These are phyloP conservation scores for Vaccinium corymbosum DNA, from an alignment of 148 eudicot species.

Conservation along the genomic window DNA sequence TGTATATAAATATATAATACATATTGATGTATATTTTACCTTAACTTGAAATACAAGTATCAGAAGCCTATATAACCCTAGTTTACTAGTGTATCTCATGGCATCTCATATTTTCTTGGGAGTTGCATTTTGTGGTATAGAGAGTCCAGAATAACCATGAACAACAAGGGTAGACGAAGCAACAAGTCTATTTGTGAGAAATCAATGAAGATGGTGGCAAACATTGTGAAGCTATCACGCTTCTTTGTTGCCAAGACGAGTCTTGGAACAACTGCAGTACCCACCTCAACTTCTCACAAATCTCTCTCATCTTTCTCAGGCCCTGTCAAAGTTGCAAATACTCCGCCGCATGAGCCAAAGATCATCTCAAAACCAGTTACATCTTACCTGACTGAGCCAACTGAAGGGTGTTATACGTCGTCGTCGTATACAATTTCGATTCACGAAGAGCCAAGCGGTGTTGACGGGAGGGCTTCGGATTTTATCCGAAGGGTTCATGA, in stretches of 20 bases:
- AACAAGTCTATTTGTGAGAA: constrained; percentile 28
- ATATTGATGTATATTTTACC: neutral
- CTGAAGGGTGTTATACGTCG: neutral
- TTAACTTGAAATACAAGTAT: constrained; percentile 2
- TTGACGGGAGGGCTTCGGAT: constrained; percentile 21
- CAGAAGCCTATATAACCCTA: constrained; percentile 12
- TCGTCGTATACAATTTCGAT: neutral
- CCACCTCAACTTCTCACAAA: constrained; percentile 5
- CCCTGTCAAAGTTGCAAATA: neutral
- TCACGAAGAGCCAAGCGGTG: constrained; percentile 13
- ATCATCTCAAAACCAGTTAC: constrained; percentile 17
- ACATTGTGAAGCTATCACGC: constrained; percentile 25
- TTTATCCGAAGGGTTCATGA: constrained; percentile 28
- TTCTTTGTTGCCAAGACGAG: constrained; percentile 22
- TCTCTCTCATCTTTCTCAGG: constrained; percentile 2
- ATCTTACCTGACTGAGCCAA: constrained; percentile 21
- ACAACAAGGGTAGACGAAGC: constrained; percentile 15
- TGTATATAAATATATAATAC: neutral
- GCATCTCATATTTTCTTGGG: neutral
- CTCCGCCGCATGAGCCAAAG: constrained; percentile 15
- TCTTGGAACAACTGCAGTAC: constrained; percentile 15
- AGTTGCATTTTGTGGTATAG: neutral
- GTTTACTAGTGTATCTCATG: neutral
- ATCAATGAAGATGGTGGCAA: constrained; percentile 27
- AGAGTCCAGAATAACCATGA: constrained; percentile 17